Evolutionary conservation across 1,284 basidiomycete genomes (phyloP).

Genomic region (Leccinum pachyderme): DNA sequence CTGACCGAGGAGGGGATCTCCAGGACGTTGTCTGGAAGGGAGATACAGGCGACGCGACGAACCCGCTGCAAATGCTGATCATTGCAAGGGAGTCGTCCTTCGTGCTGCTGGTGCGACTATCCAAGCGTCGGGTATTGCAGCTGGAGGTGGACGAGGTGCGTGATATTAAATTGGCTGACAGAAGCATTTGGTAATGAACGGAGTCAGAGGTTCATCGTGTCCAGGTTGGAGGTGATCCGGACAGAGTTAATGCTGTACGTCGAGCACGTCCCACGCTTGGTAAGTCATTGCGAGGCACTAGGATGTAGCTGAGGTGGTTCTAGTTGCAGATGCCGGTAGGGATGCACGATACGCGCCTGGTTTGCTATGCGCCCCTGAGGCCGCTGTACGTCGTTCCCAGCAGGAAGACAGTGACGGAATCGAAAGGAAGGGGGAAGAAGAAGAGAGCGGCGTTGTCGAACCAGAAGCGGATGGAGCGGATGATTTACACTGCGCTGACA

Average conservation of each 20-base stretch:
- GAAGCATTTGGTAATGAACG: background rate
- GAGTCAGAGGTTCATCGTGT: constrained; percentile 13
- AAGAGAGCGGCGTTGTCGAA: constrained; percentile 5
- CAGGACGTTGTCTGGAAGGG: constrained; percentile 11
- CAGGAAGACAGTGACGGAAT: too few species aligned
- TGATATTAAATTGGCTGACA: background rate
- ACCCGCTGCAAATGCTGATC: constrained; percentile 20
- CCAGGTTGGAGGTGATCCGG: constrained; percentile 24
- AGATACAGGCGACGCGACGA: background rate
- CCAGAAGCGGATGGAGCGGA: background rate
- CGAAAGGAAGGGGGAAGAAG: constrained; percentile 13
- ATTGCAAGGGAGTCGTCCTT: constrained; percentile 20
- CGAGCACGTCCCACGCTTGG: constrained; percentile 20
- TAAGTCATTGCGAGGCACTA: constrained; percentile 6
- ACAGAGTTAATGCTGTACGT: constrained; percentile 16
- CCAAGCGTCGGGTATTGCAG: constrained; percentile 20
- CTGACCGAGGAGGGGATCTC: background rate
- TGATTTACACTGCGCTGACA: background rate
- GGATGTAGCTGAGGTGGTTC: background rate
- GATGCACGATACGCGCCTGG: constrained; percentile 20
- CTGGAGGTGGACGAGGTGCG: constrained; percentile 31
- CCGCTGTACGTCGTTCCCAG: constrained; percentile 6
- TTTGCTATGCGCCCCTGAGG: constrained; percentile 19
- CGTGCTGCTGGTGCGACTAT: constrained; percentile 22
- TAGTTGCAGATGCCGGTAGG: constrained; percentile 21